phyloP scores from a whole-genome alignment of 2,329 filamentous ascomycete genomes.

The Aspergillus persii region DNA sequence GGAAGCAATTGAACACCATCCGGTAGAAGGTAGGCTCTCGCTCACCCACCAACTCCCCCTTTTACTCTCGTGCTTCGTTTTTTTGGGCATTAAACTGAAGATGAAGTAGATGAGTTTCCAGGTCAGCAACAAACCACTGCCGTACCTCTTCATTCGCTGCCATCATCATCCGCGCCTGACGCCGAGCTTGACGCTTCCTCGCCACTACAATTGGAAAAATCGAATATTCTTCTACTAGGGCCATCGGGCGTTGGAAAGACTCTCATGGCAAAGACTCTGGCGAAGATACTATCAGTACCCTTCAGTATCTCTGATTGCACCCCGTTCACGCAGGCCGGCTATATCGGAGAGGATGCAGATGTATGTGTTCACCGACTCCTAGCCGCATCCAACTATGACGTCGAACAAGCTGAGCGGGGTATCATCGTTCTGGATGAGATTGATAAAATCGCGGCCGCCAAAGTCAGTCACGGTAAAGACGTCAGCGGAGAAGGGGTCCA shows the following conservation, averaged over 20 bases:
- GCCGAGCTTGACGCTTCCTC: conserved; percentile 52
- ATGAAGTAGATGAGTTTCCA: conserved; percentile 57
- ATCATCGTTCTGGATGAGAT: conserved; percentile 97
- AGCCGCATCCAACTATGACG: conserved; percentile 85
- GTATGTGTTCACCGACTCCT: conserved; percentile 87
- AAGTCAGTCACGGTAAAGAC: conserved; percentile 84
- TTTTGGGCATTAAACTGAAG: neutral
- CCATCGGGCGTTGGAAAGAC: conserved; percentile 97
- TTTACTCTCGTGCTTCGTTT: neutral
- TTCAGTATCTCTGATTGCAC: conserved; percentile 97
- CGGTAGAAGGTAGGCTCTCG: conserved; percentile 66
- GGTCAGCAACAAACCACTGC: conserved; percentile 57
- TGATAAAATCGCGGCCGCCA: conserved; percentile 90
- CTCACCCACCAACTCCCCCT: neutral
- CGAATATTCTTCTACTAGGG: conserved; percentile 85
- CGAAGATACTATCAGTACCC: conserved; percentile 88
- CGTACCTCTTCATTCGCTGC: conserved; percentile 29
- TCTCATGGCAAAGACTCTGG: conserved; percentile 84
- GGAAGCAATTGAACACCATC: conserved; percentile 68
- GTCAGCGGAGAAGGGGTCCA: conserved; percentile 96
- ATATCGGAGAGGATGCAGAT: conserved; percentile 98
- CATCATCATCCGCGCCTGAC: conserved; percentile 24
- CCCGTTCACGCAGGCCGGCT: conserved; percentile 91
- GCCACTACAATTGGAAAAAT: conserved; percentile 83
- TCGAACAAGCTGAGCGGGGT: conserved; percentile 78